A percentile compares a stretch with the other conserved stretches of the same genome.
Evolutionary conservation across 345 rosid genomes (phyloP).

Genomic region (Linum tenue): DNA sequence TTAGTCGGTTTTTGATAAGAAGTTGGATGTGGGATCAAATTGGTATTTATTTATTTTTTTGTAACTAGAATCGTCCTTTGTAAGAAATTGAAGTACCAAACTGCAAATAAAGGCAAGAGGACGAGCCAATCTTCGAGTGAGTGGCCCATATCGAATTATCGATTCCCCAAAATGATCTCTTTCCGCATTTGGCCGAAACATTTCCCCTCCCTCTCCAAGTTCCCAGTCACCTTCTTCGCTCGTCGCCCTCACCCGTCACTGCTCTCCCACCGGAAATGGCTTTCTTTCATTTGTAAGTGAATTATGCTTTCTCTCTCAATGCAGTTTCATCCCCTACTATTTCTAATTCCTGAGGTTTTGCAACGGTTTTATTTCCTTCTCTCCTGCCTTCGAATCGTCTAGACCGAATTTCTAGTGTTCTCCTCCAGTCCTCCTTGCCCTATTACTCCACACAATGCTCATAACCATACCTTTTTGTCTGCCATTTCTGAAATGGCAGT

Average conservation of each 20-base stretch:
- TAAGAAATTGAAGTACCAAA: too few relatives aligned
- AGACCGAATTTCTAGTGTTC: background rate
- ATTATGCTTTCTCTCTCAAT: background rate
- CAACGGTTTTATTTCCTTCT: background rate
- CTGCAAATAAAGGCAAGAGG: too few relatives aligned
- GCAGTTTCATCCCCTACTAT: too few relatives aligned
- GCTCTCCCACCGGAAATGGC: background rate
- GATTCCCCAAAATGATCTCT: too few relatives aligned
- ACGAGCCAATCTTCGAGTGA: background rate
- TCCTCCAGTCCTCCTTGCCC: background rate
- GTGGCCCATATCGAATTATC: too few relatives aligned
- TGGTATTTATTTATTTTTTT: too few relatives aligned
- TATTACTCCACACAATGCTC: background rate
- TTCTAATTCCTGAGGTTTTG: too few relatives aligned
- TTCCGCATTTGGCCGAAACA: background rate
- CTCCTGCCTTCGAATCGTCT: background rate
- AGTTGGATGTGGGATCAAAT: too few relatives aligned
- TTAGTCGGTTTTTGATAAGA: too few relatives aligned
- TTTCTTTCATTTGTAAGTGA: conserved; percentile 2
- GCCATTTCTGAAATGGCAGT: background rate
- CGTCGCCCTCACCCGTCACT: background rate
- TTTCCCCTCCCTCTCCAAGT: background rate
- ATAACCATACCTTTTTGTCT: conserved; percentile 8
- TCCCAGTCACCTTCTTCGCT: background rate
- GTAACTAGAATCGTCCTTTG: too few relatives aligned